These are phyloP conservation scores for Phascolomyces articulosus DNA, from an alignment of 371 early-diverging fungal species.

Conservation along the genomic window DNA sequence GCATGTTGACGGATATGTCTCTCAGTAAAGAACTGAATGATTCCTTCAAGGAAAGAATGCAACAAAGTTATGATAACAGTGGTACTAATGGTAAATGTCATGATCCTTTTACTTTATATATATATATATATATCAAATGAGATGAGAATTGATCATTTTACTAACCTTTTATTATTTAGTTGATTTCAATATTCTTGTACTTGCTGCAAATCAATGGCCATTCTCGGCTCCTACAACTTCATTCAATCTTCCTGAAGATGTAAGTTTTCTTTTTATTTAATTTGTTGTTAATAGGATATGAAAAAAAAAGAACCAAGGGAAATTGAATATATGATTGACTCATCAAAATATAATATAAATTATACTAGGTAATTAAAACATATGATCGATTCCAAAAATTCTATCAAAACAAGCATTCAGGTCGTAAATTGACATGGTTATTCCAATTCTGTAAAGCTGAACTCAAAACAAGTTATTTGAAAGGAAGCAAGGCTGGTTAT, in stretches of 20 bases:
- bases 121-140: not conserved
- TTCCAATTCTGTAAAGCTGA: conserved; percentile 90
- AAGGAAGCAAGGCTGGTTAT: conserved; percentile 69
- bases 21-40: conserved; percentile 75
- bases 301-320: not conserved
- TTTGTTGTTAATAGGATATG: no score
- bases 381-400: conserved; percentile 84
- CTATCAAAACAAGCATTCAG: conserved; percentile 82
- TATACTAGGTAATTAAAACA: conserved; percentile 63
- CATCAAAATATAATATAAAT: not conserved
- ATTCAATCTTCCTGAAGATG: conserved; percentile 85
- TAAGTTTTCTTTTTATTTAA: no score
- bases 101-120: conserved; percentile 6
- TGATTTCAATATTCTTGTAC: conserved; percentile 87
- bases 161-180: conserved; percentile 26
- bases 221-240: conserved; percentile 73
- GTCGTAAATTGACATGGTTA: conserved; percentile 91
- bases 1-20: conserved; percentile 90
- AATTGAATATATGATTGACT: not conserved
- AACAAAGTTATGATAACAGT: conserved; percentile 45
- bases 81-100: conserved; percentile 38
- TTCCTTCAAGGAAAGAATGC: conserved; percentile 57
- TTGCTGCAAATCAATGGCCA: conserved; percentile 93
- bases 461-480: conserved; percentile 81
- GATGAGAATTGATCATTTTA: not conserved